phyloP scores from a whole-genome alignment of 352 stramenopile species.

The Pythium apleroticum region DNA sequence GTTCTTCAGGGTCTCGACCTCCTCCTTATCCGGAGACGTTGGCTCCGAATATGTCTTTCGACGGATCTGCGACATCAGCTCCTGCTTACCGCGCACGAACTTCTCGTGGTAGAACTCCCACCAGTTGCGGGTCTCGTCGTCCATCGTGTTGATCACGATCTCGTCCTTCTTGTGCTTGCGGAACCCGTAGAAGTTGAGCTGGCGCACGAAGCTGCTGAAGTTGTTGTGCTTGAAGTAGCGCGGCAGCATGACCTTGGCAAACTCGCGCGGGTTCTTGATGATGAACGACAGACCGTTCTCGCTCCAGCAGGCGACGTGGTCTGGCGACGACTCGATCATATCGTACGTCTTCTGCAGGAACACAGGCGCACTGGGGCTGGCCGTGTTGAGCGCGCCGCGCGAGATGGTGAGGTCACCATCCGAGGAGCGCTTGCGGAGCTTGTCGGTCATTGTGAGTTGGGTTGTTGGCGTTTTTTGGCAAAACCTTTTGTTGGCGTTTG shows the following conservation, averaged over 20 bases:
- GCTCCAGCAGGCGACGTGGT: slow-evolving; percentile 76
- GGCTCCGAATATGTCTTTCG: slow-evolving; percentile 88
- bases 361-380: slow-evolving; percentile 43
- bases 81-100: slow-evolving; percentile 82
- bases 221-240: slow-evolving; percentile 96
- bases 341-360: slow-evolving; percentile 94
- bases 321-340: slow-evolving; percentile 90
- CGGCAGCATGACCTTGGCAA: slow-evolving; percentile 89
- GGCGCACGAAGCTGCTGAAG: slow-evolving; percentile 92
- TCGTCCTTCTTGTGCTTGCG: slow-evolving; percentile 92
- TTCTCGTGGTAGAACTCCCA: slow-evolving; percentile 93
- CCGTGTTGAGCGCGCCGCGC: slow-evolving; percentile 10
- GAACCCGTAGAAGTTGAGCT: slow-evolving; percentile 95
- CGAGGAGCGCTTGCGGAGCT: slow-evolving; percentile 29
- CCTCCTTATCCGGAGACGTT: slow-evolving; percentile 67
- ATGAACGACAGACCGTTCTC: slow-evolving; percentile 86
- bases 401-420: slow-evolving; percentile 27
- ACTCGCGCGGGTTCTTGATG: slow-evolving; percentile 91
- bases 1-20: slow-evolving; percentile 74
- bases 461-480: slow-evolving; percentile 14
- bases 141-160: slow-evolving; percentile 72
- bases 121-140: slow-evolving; percentile 85
- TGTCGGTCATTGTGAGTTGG: slow-evolving; percentile 22
- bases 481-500: background rate
- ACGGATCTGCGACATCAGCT: slow-evolving; percentile 87